These are phyloP conservation scores for Chlamydomonas sp. DNA, from an alignment of 139 green algal genomes.

Conservation along the genomic window DNA sequence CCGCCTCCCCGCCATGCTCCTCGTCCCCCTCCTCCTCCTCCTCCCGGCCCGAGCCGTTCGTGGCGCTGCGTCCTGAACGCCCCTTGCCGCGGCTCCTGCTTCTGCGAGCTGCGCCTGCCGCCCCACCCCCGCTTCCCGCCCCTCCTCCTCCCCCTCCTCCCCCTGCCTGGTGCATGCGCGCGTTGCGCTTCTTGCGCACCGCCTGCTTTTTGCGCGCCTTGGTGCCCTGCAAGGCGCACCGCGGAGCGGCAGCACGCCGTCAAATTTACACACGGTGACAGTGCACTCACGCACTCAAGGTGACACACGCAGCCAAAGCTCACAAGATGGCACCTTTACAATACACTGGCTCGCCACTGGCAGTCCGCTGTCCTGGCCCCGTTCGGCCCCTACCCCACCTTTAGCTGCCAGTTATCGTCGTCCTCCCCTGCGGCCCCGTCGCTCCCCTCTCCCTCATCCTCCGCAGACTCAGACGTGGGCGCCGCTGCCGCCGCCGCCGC, in stretches of 20 bases:
- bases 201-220: constrained; percentile 46
- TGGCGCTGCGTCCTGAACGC: neutral
- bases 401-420: neutral
- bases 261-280: no score
- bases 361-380: neutral
- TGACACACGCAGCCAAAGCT: no score
- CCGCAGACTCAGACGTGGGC: neutral
- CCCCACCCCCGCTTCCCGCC: neutral
- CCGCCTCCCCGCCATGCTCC: constrained; percentile 6
- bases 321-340: no score
- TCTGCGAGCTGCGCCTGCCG: neutral
- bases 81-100: neutral
- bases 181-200: constrained; percentile 42
- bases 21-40: constrained; percentile 6
- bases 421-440: constrained; percentile 9
- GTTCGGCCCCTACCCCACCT: neutral
- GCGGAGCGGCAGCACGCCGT: no score
- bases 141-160: neutral
- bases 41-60: neutral
- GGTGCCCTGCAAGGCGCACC: constrained; percentile 44
- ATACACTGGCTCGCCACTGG: no score
- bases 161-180: constrained; percentile 19
- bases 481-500: neutral
- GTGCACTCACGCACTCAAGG: no score
- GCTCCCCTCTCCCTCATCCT: neutral